phyloP scores from a whole-genome alignment of 108 stramenopile species.

The Mayamaea pseudoterrestris region DNA sequence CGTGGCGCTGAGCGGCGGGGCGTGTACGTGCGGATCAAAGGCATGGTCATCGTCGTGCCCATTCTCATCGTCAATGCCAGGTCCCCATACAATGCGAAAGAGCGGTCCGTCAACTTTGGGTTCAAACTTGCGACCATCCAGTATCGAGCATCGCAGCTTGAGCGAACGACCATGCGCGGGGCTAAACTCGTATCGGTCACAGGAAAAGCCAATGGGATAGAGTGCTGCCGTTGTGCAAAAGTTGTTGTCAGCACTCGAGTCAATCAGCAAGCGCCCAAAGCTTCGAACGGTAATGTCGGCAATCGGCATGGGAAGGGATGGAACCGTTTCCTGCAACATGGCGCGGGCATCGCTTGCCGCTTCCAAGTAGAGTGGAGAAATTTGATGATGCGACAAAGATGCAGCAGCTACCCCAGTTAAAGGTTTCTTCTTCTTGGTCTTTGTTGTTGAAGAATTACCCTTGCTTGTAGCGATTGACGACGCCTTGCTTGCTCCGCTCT shows the following conservation, averaged over 20 bases:
- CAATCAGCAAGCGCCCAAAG: conserved; percentile 53
- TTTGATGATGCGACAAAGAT: conserved; percentile 2
- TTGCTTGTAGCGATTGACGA: conserved; percentile 13
- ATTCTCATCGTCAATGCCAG: conserved; percentile 61
- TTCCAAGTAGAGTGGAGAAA: conserved; percentile 26
- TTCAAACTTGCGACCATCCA: conserved; percentile 34
- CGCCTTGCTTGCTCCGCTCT: background rate
- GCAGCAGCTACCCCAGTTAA: conserved; percentile 3
- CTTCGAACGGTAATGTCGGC: conserved; percentile 42
- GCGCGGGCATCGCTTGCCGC: conserved; percentile 46
- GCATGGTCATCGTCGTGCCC: conserved; percentile 29
- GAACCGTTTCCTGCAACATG: conserved; percentile 33
- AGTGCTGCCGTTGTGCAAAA: conserved; percentile 48
- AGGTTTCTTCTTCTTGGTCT: conserved; percentile 13
- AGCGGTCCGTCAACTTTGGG: conserved; percentile 39
- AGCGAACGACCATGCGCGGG: conserved; percentile 67
- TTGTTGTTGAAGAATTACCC: conserved; percentile 4
- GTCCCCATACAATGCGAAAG: conserved; percentile 79
- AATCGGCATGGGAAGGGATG: conserved; percentile 35
- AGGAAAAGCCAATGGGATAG: conserved; percentile 72
- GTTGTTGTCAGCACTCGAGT: conserved; percentile 3
- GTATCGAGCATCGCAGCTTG: conserved; percentile 66
- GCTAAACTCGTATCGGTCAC: conserved; percentile 69
- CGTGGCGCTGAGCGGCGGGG: too few species aligned
- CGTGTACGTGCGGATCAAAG: conserved; percentile 40